These are phyloP conservation scores for Pseudonitzschia multistriata DNA, from an alignment of 108 stramenopile species.

Conservation along the genomic window DNA sequence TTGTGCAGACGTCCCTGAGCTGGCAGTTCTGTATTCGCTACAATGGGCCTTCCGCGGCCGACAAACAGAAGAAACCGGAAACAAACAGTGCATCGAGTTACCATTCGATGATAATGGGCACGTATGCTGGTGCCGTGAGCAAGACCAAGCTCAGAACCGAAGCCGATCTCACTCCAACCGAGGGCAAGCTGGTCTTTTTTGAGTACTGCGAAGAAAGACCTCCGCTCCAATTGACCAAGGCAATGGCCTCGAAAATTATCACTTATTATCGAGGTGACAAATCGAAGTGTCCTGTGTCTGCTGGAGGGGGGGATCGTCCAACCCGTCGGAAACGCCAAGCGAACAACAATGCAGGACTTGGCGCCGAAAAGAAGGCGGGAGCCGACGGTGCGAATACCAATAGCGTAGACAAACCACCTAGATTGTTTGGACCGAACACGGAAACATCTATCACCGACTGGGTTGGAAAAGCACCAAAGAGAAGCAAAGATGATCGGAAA, in stretches of 20 bases:
- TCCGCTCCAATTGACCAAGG: conserved; percentile 78
- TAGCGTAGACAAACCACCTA: conserved; percentile 39
- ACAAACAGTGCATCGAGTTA: conserved; percentile 50
- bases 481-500: conserved; percentile 55
- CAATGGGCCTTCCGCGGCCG: conserved; percentile 4
- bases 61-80: conserved; percentile 27
- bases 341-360: conserved; percentile 42
- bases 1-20: conserved; percentile 57
- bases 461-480: conserved; percentile 70
- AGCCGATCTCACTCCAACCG: conserved; percentile 70
- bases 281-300: conserved; percentile 75
- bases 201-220: conserved; percentile 87
- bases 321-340: conserved; percentile 54
- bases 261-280: conserved; percentile 90
- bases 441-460: conserved; percentile 63
- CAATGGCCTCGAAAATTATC: conserved; percentile 81
- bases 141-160: conserved; percentile 77
- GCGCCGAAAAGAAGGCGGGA: conserved; percentile 26
- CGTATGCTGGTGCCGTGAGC: conserved; percentile 58
- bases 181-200: conserved; percentile 73
- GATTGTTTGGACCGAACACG: conserved; percentile 58
- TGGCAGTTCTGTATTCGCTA: conserved; percentile 86
- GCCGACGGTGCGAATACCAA: not conserved
- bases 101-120: conserved; percentile 69
- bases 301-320: conserved; percentile 87